These are phyloP conservation scores for Fraxinus baroniana DNA, from an alignment of 305 asterid species.

Conservation along the genomic window DNA sequence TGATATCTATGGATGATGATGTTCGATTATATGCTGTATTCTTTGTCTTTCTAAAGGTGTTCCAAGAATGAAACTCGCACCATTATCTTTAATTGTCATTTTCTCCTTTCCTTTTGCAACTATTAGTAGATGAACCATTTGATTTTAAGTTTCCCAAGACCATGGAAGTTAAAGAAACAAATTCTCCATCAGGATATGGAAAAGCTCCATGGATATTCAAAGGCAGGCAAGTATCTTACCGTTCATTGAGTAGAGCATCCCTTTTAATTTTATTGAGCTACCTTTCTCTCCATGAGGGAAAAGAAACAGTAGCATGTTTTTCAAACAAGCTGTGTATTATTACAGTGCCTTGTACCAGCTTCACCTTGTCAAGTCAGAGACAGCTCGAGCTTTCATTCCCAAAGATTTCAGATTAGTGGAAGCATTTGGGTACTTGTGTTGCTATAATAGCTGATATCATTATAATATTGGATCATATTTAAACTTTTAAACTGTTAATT, in stretches of 20 bases:
- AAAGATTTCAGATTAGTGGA: constrained; percentile 87
- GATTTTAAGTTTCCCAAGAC: constrained; percentile 18
- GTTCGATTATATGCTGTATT: background rate
- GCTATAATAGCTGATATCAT: constrained; percentile 10
- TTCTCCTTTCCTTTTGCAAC: constrained; percentile 11
- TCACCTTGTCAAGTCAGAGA: constrained; percentile 92
- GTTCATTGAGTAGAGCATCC: background rate
- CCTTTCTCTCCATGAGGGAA: constrained; percentile 2
- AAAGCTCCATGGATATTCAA: constrained; percentile 93
- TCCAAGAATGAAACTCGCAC: background rate
- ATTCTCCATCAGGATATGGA: constrained; percentile 49
- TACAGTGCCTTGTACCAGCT: constrained; percentile 93
- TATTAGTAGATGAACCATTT: constrained; percentile 9
- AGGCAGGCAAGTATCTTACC: constrained; percentile 72
- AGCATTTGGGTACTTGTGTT: constrained; percentile 77
- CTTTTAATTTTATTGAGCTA: background rate
- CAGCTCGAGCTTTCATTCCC: constrained; percentile 94
- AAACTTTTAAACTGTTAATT: constrained; percentile 7
- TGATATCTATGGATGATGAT: constrained; percentile 11
- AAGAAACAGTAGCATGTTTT: background rate
- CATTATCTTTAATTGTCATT: background rate
- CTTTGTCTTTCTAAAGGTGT: constrained; percentile 1
- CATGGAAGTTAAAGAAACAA: constrained; percentile 48
- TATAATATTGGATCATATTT: constrained; percentile 8
- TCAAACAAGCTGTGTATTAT: constrained; percentile 23